Evolutionary conservation across 371 early-diverging fungal genomes (phyloP), one percentile per base, ranked within the genome.

Genomic region (Mucor racemosus): DNA sequence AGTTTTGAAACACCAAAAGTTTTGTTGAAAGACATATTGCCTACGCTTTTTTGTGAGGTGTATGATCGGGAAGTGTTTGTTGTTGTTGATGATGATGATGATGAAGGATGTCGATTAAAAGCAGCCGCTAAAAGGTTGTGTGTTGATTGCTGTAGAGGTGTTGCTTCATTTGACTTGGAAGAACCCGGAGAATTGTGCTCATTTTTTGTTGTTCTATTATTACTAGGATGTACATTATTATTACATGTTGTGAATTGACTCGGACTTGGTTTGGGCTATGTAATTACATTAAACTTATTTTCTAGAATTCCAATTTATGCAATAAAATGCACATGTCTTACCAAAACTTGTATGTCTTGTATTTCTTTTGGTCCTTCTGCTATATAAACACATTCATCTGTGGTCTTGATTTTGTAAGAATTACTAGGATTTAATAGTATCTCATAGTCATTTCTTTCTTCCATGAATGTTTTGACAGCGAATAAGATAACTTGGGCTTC

Each of bases 401-500:
- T 68, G 1, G n/a, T 62, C 62, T 21, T 76, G 8, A 93, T 72
- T 10, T 71, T 59, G 65, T 91, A 91, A 9, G 76, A 71, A 66
- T 82, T 74, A 19, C 86, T 86, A 8, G 93, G 93, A 48, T 93
- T 93, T 38, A 91, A 71, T 11, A 86, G 57, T 34, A 91, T 80
- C 48, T 82, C 78, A 19, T 68, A 64, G 2, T 68, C 69, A 7
- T 72, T 68, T 35, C 61, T 50, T 31, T 66, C 50, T 4, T 48
- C 46, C 53, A 77, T 62, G 33, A 53, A 69, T 3, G 78, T 74
- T 34, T 86, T 86, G 21, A 91, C 76, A 15, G 86, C 92, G 77
- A 91, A 84, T 64, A 91, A 68, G 34, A 91, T 85, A 3, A 87
- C 84, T 71, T 93, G 93, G 54, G 88, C 89, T 68, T 93, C 90